Conservation (phyloP, 108 stramenopile species). For the Thalassiosira profunda region DNA sequence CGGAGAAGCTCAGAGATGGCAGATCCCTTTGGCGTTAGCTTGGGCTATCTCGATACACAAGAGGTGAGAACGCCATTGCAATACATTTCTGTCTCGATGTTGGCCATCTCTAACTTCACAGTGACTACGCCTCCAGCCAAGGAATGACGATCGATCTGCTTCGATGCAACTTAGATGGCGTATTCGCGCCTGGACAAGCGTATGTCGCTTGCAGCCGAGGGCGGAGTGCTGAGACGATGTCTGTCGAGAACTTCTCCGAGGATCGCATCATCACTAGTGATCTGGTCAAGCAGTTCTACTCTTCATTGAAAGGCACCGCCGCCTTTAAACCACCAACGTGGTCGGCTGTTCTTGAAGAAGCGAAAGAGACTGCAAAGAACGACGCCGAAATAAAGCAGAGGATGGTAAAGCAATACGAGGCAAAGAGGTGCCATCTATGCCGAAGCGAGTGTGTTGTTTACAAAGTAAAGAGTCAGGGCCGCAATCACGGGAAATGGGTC, state of each 20-base stretch:
- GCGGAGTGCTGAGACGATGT: constrained; percentile 13
- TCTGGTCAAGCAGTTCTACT: constrained; percentile 12
- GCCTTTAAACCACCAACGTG: too few relatives aligned
- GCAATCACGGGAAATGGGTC: too few relatives aligned
- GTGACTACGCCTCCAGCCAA: not conserved
- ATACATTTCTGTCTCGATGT: constrained; percentile 67
- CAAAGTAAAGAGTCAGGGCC: too few relatives aligned
- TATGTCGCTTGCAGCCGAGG: constrained; percentile 27
- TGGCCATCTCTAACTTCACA: constrained; percentile 49
- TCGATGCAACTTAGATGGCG: constrained; percentile 5
- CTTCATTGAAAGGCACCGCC: constrained; percentile 9
- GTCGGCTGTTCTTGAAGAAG: too few relatives aligned
- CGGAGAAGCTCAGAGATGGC: not conserved
- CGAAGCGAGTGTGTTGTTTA: too few relatives aligned
- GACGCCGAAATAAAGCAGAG: too few relatives aligned
- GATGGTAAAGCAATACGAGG: too few relatives aligned
- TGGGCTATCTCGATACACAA: constrained; percentile 47
- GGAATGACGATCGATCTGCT: constrained; percentile 12
- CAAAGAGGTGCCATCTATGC: too few relatives aligned
- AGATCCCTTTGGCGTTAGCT: constrained; percentile 33
- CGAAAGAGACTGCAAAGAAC: too few relatives aligned
- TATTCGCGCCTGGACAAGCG: constrained; percentile 25
- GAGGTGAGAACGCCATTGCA: constrained; percentile 60
- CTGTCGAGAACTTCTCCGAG: constrained; percentile 7
- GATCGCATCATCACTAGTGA: constrained; percentile 7